Conservation (phyloP, 2,329 filamentous ascomycete genomes). For the Talaromyces amestolkiae region DNA sequence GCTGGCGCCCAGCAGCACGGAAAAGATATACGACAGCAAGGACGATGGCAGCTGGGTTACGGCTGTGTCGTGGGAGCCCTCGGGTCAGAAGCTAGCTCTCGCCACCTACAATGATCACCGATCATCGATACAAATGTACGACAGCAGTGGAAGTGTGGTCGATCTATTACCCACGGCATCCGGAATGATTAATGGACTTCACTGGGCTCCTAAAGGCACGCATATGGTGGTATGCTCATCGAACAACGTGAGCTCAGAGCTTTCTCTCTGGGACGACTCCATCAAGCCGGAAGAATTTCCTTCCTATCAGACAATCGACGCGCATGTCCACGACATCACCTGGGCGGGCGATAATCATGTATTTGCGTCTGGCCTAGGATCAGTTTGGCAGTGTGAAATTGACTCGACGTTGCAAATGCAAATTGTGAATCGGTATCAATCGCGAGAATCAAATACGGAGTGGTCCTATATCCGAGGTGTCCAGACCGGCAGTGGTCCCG, state of each 20-base stretch:
- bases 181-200: conserved; percentile 43
- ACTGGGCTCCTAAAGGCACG: conserved; percentile 41
- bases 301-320: conserved; percentile 36
- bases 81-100: conserved; percentile 46
- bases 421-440: conserved; percentile 35
- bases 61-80: conserved; percentile 46
- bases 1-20: conserved; percentile 28
- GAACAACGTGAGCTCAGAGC: conserved; percentile 38
- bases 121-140: conserved; percentile 46
- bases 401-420: conserved; percentile 38
- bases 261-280: conserved; percentile 46
- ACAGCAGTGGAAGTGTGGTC: conserved; percentile 42
- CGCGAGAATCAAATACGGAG: conserved; percentile 29
- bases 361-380: conserved; percentile 42
- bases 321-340: conserved; percentile 42
- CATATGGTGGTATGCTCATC: conserved; percentile 46
- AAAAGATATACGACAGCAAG: conserved; percentile 38
- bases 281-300: conserved; percentile 38
- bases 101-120: conserved; percentile 45
- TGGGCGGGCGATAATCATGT: conserved; percentile 40
- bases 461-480: conserved; percentile 45
- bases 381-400: conserved; percentile 41
- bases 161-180: conserved; percentile 48
- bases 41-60: conserved; percentile 40
- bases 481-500: conserved; percentile 28